These are phyloP conservation scores for Allium cepa DNA, from an alignment of 106 monocot genomes.

Conservation along the genomic window DNA sequence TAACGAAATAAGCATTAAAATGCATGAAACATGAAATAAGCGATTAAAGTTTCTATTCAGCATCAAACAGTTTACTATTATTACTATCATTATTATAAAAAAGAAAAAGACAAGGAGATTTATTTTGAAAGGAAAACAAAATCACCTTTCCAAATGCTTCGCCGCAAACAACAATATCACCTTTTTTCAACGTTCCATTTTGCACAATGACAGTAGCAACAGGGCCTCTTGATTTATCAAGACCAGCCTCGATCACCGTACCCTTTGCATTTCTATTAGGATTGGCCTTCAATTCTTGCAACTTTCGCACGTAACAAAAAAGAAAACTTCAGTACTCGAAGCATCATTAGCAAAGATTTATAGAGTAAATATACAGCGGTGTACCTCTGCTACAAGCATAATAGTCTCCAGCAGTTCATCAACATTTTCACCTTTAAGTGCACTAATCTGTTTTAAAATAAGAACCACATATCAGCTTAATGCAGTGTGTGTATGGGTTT, in stretches of 20 bases:
- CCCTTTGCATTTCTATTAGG: conserved; percentile 95
- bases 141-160: conserved; percentile 93
- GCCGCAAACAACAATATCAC: conserved; percentile 87
- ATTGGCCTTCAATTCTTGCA: conserved; percentile 98
- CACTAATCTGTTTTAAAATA: conserved; percentile 67
- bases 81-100: too few species aligned
- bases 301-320: conserved; percentile 26
- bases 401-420: conserved; percentile 90
- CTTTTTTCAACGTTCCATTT: conserved; percentile 87
- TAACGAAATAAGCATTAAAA: too few species aligned
- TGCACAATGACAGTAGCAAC: conserved; percentile 83
- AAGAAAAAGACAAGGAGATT: too few species aligned
- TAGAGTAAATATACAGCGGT: not conserved
- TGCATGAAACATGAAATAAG: too few species aligned
- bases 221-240: conserved; percentile 89
- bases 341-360: too few species aligned
- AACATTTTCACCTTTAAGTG: conserved; percentile 89
- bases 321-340: too few species aligned
- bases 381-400: conserved; percentile 96
- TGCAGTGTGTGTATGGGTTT: not conserved
- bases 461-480: conserved; percentile 13
- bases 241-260: conserved; percentile 80
- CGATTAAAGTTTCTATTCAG: too few species aligned
- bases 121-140: not conserved
- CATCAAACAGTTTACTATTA: too few species aligned